Percentiles rank a stretch among this genome's conserved stretches.
Evolutionary conservation across 176 grass and related monocot species (phyloP).

Genomic region (Thinopyrum elongatum): DNA sequence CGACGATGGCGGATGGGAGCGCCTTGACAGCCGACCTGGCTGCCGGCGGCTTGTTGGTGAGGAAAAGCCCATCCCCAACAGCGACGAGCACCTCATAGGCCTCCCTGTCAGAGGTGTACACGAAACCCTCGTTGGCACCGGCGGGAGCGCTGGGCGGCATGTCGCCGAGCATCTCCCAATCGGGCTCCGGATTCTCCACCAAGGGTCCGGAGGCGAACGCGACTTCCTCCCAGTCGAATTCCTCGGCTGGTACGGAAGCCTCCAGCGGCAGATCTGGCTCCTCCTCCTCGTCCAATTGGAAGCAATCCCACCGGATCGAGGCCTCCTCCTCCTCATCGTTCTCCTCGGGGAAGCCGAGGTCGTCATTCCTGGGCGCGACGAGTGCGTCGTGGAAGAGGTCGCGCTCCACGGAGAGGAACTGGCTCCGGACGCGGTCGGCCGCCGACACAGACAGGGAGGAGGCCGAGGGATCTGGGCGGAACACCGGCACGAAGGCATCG

Average conservation of each 20-base stretch:
- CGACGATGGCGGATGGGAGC: constrained; percentile 43
- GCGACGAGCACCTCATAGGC: constrained; percentile 55
- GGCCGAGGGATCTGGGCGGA: constrained; percentile 24
- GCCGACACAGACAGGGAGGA: constrained; percentile 19
- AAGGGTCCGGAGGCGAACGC: constrained; percentile 13
- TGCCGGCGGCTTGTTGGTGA: constrained; percentile 54
- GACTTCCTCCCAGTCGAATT: constrained; percentile 86
- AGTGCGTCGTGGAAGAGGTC: constrained; percentile 46
- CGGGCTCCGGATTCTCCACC: constrained; percentile 30
- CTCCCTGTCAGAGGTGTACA: constrained; percentile 66
- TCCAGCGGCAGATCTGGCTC: constrained; percentile 40
- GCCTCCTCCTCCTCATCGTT: constrained; percentile 33
- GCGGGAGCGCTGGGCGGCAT: constrained; percentile 21
- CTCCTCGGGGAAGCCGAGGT: constrained; percentile 61
- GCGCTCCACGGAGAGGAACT: constrained; percentile 53
- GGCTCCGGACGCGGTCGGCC: constrained; percentile 53
- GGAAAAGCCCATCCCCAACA: constrained; percentile 53
- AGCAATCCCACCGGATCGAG: constrained; percentile 56
- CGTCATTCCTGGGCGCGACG: constrained; percentile 31
- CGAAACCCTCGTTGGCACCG: constrained; percentile 56
- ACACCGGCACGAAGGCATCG: constrained; percentile 52
- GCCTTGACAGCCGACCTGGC: constrained; percentile 52
- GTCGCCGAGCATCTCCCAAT: constrained; percentile 67
- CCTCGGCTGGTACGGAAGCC: constrained; percentile 23
- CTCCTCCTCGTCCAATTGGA: constrained; percentile 47